Evolutionary conservation across 2,329 filamentous ascomycete genomes (phyloP).

Genomic region (Sarocladium kiliense): DNA sequence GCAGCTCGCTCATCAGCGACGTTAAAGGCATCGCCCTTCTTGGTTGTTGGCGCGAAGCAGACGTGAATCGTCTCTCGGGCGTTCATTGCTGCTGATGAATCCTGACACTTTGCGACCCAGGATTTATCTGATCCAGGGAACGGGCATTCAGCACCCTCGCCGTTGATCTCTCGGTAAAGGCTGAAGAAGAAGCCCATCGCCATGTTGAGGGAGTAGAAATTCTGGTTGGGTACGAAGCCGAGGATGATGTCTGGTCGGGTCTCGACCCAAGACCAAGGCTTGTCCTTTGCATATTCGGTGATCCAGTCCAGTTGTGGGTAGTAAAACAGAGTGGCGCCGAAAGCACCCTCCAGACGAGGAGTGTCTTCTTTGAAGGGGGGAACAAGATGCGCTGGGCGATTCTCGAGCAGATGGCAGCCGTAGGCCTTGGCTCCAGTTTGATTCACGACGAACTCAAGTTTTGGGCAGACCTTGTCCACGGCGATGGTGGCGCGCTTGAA

Average conservation of each 20-base stretch:
- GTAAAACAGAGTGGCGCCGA: conserved; percentile 7
- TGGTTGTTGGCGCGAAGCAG: conserved; percentile 10
- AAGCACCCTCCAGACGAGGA: background rate
- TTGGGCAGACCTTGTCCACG: conserved; percentile 25
- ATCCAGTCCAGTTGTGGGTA: conserved; percentile 30
- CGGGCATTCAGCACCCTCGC: conserved; percentile 29
- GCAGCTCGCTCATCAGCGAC: conserved; percentile 16
- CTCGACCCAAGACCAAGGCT: conserved; percentile 34
- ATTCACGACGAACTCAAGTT: conserved; percentile 30
- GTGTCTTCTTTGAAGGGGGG: conserved; percentile 18
- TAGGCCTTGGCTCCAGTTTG: conserved; percentile 31
- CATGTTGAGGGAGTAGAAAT: conserved; percentile 31
- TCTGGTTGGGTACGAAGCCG: conserved; percentile 34
- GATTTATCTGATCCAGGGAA: conserved; percentile 32
- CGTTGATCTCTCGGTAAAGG: conserved; percentile 29
- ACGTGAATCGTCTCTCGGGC: conserved; percentile 20
- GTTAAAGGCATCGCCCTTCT: conserved; percentile 20
- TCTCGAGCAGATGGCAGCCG: conserved; percentile 35
- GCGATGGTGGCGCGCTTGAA: conserved; percentile 31
- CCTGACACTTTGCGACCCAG: conserved; percentile 31
- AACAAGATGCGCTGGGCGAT: conserved; percentile 30
- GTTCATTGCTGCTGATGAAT: conserved; percentile 34
- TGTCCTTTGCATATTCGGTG: conserved; percentile 27
- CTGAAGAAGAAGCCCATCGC: conserved; percentile 31
- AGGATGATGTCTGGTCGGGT: conserved; percentile 35